phyloP scores from a whole-genome alignment of 2,329 filamentous ascomycete genomes.

The Ascocoryne sarcoides region DNA sequence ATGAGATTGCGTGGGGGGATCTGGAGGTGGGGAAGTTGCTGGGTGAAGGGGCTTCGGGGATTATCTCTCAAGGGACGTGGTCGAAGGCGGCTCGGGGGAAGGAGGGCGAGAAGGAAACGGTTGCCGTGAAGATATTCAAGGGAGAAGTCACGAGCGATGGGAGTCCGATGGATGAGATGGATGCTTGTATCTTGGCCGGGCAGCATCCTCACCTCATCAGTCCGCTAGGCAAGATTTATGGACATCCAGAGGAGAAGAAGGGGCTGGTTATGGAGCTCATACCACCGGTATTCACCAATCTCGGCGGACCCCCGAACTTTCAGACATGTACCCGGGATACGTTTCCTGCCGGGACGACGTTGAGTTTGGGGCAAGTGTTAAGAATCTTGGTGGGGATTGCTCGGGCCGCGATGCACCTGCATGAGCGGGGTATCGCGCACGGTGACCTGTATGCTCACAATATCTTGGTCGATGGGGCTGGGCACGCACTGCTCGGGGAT shows the following conservation, averaged over 20 bases:
- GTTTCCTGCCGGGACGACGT: slow-evolving; percentile 27
- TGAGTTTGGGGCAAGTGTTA: slow-evolving; percentile 28
- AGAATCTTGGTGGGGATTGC: slow-evolving; percentile 35
- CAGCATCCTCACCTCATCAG: slow-evolving; percentile 38
- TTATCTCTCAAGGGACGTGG: slow-evolving; percentile 36
- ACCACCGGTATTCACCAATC: slow-evolving; percentile 33
- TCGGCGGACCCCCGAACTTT: slow-evolving; percentile 37
- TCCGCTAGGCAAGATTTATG: slow-evolving; percentile 36
- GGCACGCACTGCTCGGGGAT: slow-evolving; percentile 38
- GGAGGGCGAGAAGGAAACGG: slow-evolving; percentile 27
- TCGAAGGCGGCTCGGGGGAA: not conserved
- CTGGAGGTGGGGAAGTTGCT: slow-evolving; percentile 34
- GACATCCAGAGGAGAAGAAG: slow-evolving; percentile 30
- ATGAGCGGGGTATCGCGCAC: slow-evolving; percentile 35
- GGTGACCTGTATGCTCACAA: slow-evolving; percentile 42
- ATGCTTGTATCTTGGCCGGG: slow-evolving; percentile 37
- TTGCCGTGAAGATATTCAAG: slow-evolving; percentile 41
- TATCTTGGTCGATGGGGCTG: slow-evolving; percentile 33
- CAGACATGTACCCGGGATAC: slow-evolving; percentile 38
- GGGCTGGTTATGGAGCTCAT: slow-evolving; percentile 41
- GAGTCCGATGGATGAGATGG: slow-evolving; percentile 40
- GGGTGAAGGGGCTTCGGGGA: slow-evolving; percentile 38
- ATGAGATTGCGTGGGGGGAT: slow-evolving; percentile 30
- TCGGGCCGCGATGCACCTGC: slow-evolving; percentile 36
- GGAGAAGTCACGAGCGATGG: slow-evolving; percentile 40